phyloP scores from a whole-genome alignment of 179 eudicot genomes.

The Beta corolliflora region DNA sequence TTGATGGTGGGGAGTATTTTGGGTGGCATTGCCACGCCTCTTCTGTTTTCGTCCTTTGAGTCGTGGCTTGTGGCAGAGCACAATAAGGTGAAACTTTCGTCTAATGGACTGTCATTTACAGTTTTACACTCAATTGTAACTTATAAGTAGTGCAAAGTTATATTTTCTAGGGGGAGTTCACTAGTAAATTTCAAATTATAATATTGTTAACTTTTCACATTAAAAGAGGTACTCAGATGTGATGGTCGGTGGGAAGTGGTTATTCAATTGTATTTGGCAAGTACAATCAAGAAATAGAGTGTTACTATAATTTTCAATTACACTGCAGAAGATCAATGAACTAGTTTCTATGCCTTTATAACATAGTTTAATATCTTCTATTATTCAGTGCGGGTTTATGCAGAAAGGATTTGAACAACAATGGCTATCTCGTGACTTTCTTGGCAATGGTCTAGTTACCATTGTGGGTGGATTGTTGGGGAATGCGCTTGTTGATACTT shows the following conservation, averaged over 20 bases:
- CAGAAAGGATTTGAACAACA: slow-evolving; percentile 93
- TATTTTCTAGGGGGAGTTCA: background rate
- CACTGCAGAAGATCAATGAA: background rate
- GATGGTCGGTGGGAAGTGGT: background rate
- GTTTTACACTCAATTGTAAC: background rate
- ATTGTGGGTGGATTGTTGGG: slow-evolving; percentile 82
- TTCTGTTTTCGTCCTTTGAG: slow-evolving; percentile 90
- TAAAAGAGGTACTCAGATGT: background rate
- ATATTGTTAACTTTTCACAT: background rate
- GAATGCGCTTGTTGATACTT: slow-evolving; percentile 67
- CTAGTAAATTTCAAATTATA: background rate
- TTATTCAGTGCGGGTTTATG: slow-evolving; percentile 32
- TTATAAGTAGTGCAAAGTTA: background rate
- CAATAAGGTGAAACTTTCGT: slow-evolving; percentile 56
- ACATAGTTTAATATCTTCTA: background rate
- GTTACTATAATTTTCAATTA: background rate
- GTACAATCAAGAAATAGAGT: background rate
- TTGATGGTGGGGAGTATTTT: slow-evolving; percentile 88
- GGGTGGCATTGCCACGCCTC: slow-evolving; percentile 98
- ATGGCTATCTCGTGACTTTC: slow-evolving; percentile 93
- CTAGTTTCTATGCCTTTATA: background rate
- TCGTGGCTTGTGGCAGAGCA: slow-evolving; percentile 60
- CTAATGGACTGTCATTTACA: background rate
- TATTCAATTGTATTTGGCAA: background rate
- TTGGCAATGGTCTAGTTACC: slow-evolving; percentile 91